phyloP scores from a whole-genome alignment of 805 yeast genomes.

The Cephaloascus fragrans region DNA sequence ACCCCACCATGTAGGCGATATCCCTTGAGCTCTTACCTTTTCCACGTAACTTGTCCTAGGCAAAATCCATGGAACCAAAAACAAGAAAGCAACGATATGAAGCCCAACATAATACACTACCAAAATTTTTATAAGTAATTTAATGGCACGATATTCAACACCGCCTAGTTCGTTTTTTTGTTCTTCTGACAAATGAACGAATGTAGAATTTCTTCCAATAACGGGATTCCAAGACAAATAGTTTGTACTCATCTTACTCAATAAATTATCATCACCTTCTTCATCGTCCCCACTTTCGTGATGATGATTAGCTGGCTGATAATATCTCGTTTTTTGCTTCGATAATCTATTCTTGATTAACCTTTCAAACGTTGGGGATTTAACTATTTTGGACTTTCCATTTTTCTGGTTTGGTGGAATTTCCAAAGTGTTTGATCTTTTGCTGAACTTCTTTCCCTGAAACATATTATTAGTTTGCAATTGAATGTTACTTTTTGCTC shows the following conservation, averaged over 20 bases:
- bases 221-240: constrained; percentile 89
- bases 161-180: constrained; percentile 97
- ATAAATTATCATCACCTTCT: constrained; percentile 4
- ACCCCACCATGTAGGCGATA: constrained; percentile 88
- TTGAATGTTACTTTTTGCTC: constrained; percentile 23
- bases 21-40: constrained; percentile 43
- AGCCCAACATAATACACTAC: constrained; percentile 67
- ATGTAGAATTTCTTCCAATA: constrained; percentile 87
- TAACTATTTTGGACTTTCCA: no score
- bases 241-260: constrained; percentile 34
- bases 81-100: constrained; percentile 43
- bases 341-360: constrained; percentile 17
- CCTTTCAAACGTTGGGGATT: constrained; percentile 40
- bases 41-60: constrained; percentile 28
- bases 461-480: constrained; percentile 23
- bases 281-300: constrained; percentile 9
- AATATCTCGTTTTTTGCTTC: constrained; percentile 13
- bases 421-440: constrained; percentile 42
- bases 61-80: constrained; percentile 56
- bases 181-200: constrained; percentile 67
- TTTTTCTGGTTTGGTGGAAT: constrained; percentile 10
- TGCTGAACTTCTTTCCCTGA: constrained; percentile 22
- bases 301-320: constrained; percentile 9
- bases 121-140: constrained; percentile 59
- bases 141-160: constrained; percentile 88